Base-by-base conservation (phyloP, 208 protist genomes). In the Perkinsela sp. region DNA sequence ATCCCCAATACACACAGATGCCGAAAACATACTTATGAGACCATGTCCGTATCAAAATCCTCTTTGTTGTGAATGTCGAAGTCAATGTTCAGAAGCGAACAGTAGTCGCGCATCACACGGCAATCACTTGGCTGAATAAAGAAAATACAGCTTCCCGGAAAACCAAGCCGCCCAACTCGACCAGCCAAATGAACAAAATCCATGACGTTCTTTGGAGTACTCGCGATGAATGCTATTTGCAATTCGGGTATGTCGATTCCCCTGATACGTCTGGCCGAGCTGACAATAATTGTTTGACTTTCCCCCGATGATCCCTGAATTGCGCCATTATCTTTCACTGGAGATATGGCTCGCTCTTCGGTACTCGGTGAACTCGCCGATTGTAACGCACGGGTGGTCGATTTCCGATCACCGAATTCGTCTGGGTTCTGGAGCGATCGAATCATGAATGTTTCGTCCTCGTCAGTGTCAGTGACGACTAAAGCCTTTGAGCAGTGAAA, bases 161-260 rank as follows among this genome's bases (percentile, higher is more conserved):
- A 67, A 0, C 83, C 85, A 66, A 90, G 76, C 69, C 85, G 80
- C 29, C 85, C 85, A 0, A 90, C 85, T 6, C 85, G 83, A 0
- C 85, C 85, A 32, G 80, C 85, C 81, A 83, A 90, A 69, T 90
- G 85, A 32, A 79, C 80, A 70, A 86, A 88, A 74, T 90, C 85
- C 57, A 81, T 67, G 28, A 76, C 74, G 16, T 71, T 83, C 22
- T 74, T 48, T 0, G 85, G 81, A 16, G 71, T 71, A 6, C 80
- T 78, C 1, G 88, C 71, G 31, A 89, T 82, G 65, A 87, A 68
- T 1, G 89, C 83, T 74, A 89, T 81, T 15, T 83, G 86, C 30
- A 90, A 76, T 2, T 74, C 71, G 0, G 70, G 70, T 28, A 90
- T 68, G 71, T 90, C 81, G 30, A 90, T 68, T 6, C 85, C 85